A percentile compares a stretch with the other conserved stretches of the same genome.
Evolutionary conservation across 2,329 filamentous ascomycete genomes (phyloP).

Genomic region (Fusarium euwallaceae): DNA sequence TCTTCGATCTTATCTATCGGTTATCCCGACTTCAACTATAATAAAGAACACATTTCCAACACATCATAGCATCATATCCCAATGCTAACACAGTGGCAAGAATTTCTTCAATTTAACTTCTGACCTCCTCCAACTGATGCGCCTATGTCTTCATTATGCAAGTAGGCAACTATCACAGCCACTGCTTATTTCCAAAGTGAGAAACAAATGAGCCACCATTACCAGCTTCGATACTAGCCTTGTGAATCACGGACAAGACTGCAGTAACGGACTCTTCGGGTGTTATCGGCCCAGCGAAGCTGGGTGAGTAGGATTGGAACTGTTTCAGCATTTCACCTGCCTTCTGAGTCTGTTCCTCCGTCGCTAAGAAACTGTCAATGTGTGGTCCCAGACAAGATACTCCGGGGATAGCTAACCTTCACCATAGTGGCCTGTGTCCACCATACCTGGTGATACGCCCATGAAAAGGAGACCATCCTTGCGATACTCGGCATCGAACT

Average conservation of each 20-base stretch:
- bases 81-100: no score
- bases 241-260: constrained; percentile 52
- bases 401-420: constrained; percentile 36
- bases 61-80: no score
- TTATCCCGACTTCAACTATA: no score
- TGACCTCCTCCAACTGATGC: no score
- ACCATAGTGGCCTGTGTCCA: constrained; percentile 56
- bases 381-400: neutral
- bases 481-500: constrained; percentile 64
- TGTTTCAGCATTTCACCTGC: constrained; percentile 44
- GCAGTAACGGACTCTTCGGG: constrained; percentile 52
- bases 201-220: constrained; percentile 66
- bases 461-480: constrained; percentile 66
- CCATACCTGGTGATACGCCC: constrained; percentile 64
- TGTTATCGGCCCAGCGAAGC: constrained; percentile 51
- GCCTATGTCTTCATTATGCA: neutral
- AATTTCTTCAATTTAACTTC: neutral
- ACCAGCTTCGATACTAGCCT: constrained; percentile 55
- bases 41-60: no score
- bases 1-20: no score
- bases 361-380: constrained; percentile 28
- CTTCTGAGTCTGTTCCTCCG: constrained; percentile 43
- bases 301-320: constrained; percentile 55
- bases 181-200: constrained; percentile 66
- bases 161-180: constrained; percentile 50